Evolutionary conservation across 2,329 filamentous ascomycete species (phyloP).

Genomic region (Camillea tinctor): DNA sequence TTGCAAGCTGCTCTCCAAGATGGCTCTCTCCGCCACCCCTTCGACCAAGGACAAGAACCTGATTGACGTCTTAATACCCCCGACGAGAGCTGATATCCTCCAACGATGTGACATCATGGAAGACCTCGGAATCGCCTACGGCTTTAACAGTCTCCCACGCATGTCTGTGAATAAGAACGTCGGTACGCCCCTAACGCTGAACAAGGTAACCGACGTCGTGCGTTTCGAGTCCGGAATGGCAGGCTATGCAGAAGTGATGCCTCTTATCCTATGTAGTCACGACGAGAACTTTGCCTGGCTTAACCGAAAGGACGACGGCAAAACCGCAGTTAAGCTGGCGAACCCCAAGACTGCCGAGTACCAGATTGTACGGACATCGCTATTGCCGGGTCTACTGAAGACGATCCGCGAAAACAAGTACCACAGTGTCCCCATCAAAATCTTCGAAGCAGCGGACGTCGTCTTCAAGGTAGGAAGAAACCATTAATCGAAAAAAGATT

Average conservation of each 20-base stretch:
- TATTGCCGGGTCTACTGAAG: conserved; percentile 74
- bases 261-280: conserved; percentile 92
- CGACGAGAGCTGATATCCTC: conserved; percentile 89
- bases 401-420: conserved; percentile 77
- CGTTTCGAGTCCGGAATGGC: conserved; percentile 87
- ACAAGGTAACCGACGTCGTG: conserved; percentile 92
- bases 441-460: conserved; percentile 78
- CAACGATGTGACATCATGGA: conserved; percentile 99
- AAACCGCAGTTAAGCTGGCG: conserved; percentile 67
- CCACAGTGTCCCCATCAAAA: conserved; percentile 71
- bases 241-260: conserved; percentile 95
- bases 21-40: conserved; percentile 81
- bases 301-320: conserved; percentile 72
- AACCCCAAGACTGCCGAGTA: conserved; percentile 81
- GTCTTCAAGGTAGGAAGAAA: conserved; percentile 65
- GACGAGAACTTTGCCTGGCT: conserved; percentile 98
- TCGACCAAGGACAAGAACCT: conserved; percentile 68
- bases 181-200: conserved; percentile 82
- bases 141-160: conserved; percentile 93
- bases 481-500: neutral
- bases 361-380: conserved; percentile 73
- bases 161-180: conserved; percentile 84
- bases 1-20: conserved; percentile 78
- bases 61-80: conserved; percentile 78
- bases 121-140: conserved; percentile 93